These are phyloP conservation scores for Clonostachys chloroleuca DNA, from an alignment of 2,329 filamentous ascomycete genomes.

Conservation along the genomic window DNA sequence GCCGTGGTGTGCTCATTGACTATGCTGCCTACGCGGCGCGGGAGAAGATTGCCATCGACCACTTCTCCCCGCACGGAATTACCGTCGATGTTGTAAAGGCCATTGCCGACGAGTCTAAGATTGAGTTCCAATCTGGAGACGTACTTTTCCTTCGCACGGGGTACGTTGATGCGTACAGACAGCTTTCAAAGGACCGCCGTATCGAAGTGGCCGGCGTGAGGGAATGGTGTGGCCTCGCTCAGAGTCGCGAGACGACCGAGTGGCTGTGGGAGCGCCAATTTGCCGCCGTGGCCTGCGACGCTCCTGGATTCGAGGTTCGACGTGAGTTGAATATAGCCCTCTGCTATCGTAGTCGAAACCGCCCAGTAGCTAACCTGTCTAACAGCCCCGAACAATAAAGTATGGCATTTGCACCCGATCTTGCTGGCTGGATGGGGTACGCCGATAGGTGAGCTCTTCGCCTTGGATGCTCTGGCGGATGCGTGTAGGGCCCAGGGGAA, in stretches of 20 bases:
- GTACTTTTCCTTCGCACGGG: slow-evolving; percentile 53
- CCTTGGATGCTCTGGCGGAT: slow-evolving; percentile 14
- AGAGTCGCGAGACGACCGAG: slow-evolving; percentile 38
- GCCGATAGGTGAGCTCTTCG: slow-evolving; percentile 18
- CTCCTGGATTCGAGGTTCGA: slow-evolving; percentile 14
- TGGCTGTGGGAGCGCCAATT: slow-evolving; percentile 56
- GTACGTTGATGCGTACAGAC: slow-evolving; percentile 38
- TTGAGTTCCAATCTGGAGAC: slow-evolving; percentile 41
- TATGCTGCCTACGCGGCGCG: slow-evolving; percentile 38
- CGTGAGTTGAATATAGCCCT: slow-evolving; percentile 3
- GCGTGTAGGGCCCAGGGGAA: slow-evolving; percentile 4
- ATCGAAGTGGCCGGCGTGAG: slow-evolving; percentile 19
- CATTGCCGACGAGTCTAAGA: slow-evolving; percentile 35
- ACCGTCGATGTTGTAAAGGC: slow-evolving; percentile 32
- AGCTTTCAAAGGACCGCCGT: slow-evolving; percentile 26
- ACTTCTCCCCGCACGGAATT: slow-evolving; percentile 35
- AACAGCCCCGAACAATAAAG: slow-evolving; percentile 4
- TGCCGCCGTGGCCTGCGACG: slow-evolving; percentile 50
- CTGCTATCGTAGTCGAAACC: background rate
- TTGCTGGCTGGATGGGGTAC: slow-evolving; percentile 16
- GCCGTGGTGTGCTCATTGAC: slow-evolving; percentile 47
- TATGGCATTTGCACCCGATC: slow-evolving; percentile 14
- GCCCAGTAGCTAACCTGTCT: background rate
- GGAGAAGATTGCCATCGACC: slow-evolving; percentile 24
- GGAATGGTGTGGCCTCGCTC: slow-evolving; percentile 33